Percentiles rank a stretch among this genome's conserved stretches.
These are phyloP conservation scores for Stereum hirsutum DNA, from an alignment of 1,284 basidiomycete species.

Conservation along the genomic window DNA sequence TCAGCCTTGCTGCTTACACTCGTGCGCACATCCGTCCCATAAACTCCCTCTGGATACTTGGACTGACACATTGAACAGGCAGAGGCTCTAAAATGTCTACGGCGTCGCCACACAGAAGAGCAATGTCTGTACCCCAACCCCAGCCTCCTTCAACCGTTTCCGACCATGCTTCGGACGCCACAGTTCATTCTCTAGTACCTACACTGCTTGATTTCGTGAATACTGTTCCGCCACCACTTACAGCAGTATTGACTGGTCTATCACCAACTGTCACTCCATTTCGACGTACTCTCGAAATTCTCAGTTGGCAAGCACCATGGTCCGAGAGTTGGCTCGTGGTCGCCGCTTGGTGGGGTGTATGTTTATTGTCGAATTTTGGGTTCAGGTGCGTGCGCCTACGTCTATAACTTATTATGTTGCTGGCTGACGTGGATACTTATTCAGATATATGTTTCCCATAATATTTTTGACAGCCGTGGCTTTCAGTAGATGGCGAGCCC, in stretches of 20 bases:
- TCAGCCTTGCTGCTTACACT: no score
- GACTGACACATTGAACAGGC: no score
- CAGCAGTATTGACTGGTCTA: constrained; percentile 46
- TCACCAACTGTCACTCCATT: constrained; percentile 42
- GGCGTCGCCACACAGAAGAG: neutral
- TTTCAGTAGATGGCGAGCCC: constrained; percentile 20
- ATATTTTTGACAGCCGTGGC: constrained; percentile 26
- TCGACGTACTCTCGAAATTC: constrained; percentile 41
- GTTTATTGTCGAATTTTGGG: constrained; percentile 47
- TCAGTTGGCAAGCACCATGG: constrained; percentile 55
- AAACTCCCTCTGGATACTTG: no score
- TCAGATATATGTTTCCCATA: constrained; percentile 36
- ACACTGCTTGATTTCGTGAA: constrained; percentile 40
- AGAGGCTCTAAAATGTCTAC: no score
- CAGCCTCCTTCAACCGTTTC: neutral
- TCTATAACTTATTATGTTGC: constrained; percentile 6
- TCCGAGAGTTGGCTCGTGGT: constrained; percentile 64
- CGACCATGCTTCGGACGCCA: neutral
- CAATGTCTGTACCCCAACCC: neutral
- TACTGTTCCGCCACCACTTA: constrained; percentile 51
- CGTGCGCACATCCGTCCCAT: no score
- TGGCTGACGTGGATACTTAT: constrained; percentile 8
- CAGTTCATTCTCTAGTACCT: constrained; percentile 7
- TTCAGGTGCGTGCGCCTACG: constrained; percentile 38
- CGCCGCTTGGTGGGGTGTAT: constrained; percentile 70